phyloP scores from a whole-genome alignment of 2,329 filamentous ascomycete species.

The Sarocladium kiliense region DNA sequence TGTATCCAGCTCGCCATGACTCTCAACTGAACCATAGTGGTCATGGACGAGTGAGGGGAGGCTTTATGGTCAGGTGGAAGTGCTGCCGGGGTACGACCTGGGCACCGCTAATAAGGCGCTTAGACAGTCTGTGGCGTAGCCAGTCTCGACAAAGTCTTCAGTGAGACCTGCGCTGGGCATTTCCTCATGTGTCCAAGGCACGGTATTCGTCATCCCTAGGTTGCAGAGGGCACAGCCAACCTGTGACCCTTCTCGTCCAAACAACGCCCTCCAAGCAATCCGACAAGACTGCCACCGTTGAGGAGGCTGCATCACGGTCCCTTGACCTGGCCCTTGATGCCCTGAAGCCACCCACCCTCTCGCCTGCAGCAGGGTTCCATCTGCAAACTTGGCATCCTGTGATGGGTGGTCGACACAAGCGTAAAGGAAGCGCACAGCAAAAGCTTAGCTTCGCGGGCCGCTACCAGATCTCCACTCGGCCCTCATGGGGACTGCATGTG shows the following conservation, averaged over 20 bases:
- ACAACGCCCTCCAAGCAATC: neutral
- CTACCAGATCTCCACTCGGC: neutral
- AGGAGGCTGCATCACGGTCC: neutral
- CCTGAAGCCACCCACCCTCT: conserved; percentile 1
- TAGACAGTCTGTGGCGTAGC: neutral
- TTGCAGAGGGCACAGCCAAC: too few relatives aligned
- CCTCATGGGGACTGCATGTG: neutral
- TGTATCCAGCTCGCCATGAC: neutral
- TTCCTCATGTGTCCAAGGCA: neutral
- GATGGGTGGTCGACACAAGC: conserved; percentile 5
- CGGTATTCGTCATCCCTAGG: too few relatives aligned
- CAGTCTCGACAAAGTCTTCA: neutral
- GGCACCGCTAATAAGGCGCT: too few relatives aligned
- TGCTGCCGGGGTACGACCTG: neutral
- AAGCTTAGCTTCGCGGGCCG: conserved; percentile 8
- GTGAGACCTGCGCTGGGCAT: neutral
- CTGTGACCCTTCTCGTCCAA: neutral
- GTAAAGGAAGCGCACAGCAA: neutral
- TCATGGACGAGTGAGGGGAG: neutral
- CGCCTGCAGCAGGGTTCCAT: neutral
- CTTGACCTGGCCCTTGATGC: neutral
- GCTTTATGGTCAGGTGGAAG: neutral
- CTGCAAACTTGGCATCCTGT: conserved; percentile 1
- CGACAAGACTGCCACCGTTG: neutral
- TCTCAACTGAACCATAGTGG: neutral